Conservation (phyloP, 2,329 filamentous ascomycete genomes). For the Aspergillus sp. region DNA sequence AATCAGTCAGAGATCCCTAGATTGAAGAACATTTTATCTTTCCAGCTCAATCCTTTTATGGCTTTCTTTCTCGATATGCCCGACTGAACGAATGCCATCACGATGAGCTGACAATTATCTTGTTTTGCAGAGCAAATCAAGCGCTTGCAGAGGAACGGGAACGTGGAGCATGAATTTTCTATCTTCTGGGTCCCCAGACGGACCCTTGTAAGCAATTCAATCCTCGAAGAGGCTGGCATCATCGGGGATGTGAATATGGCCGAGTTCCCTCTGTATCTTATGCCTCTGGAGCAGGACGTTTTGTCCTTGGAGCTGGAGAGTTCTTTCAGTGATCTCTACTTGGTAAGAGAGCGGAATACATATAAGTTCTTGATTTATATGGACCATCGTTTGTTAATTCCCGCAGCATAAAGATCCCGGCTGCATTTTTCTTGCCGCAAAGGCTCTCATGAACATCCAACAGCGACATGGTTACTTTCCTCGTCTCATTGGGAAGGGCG, state of each 20-base stretch:
- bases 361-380: too few species aligned
- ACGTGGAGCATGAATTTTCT: slow-evolving; percentile 89
- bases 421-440: slow-evolving; percentile 78
- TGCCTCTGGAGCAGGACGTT: slow-evolving; percentile 84
- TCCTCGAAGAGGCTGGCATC: slow-evolving; percentile 87
- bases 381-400: not conserved
- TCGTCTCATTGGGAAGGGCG: slow-evolving; percentile 87
- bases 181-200: slow-evolving; percentile 93
- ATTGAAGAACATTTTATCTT: slow-evolving; percentile 22
- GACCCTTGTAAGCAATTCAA: slow-evolving; percentile 80
- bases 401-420: slow-evolving; percentile 72
- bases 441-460: slow-evolving; percentile 89
- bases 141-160: slow-evolving; percentile 75
- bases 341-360: slow-evolving; percentile 41
- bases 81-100: slow-evolving; percentile 43
- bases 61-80: slow-evolving; percentile 31
- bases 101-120: slow-evolving; percentile 48
- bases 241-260: slow-evolving; percentile 84
- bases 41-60: slow-evolving; percentile 33
- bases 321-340: slow-evolving; percentile 76
- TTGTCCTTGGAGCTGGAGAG: slow-evolving; percentile 84
- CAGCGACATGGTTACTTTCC: slow-evolving; percentile 88
- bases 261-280: slow-evolving; percentile 81
- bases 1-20: slow-evolving; percentile 49
- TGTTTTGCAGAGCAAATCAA: slow-evolving; percentile 70